A percentile compares a stretch with the other conserved stretches of the same genome.
Evolutionary conservation across 345 rosid genomes (phyloP).

Genomic region (Eucalyptus cloeziana): DNA sequence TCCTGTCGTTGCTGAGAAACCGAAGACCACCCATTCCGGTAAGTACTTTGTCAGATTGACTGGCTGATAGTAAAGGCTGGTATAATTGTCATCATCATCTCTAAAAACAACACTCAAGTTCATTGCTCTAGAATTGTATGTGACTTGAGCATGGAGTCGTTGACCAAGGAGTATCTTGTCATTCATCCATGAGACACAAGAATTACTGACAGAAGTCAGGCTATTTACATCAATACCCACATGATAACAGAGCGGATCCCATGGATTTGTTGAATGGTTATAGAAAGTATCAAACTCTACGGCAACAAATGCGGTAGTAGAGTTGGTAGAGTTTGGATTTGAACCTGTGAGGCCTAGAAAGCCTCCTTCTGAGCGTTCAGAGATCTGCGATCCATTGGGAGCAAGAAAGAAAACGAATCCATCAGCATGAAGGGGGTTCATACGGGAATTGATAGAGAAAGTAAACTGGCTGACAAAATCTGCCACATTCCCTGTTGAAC

Average conservation of each 20-base stretch:
- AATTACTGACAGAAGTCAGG: not conserved
- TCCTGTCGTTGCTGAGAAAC: not conserved
- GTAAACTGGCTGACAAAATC: slow-evolving; percentile 10
- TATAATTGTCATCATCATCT: not conserved
- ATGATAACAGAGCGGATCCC: not conserved
- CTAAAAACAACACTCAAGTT: not conserved
- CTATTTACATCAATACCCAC: not conserved
- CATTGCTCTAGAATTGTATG: not conserved
- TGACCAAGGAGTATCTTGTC: not conserved
- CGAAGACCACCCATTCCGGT: not conserved
- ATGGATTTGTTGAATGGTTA: not conserved
- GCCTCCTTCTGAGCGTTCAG: not conserved
- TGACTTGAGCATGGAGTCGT: not conserved
- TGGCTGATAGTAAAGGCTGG: not conserved
- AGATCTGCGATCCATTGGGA: not conserved
- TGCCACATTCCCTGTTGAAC: not conserved
- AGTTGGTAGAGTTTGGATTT: not conserved
- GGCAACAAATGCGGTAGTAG: not conserved
- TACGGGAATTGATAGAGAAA: not conserved
- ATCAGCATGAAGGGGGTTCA: not conserved
- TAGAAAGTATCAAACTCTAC: not conserved
- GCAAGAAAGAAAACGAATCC: slow-evolving; percentile 5
- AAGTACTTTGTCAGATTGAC: not conserved
- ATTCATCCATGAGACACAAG: not conserved
- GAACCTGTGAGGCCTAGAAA: not conserved